Evolutionary conservation across 2,329 filamentous ascomycete species (phyloP), one percentile per base, ranked within the genome.

Genomic region (Ceratocystis papillata): DNA sequence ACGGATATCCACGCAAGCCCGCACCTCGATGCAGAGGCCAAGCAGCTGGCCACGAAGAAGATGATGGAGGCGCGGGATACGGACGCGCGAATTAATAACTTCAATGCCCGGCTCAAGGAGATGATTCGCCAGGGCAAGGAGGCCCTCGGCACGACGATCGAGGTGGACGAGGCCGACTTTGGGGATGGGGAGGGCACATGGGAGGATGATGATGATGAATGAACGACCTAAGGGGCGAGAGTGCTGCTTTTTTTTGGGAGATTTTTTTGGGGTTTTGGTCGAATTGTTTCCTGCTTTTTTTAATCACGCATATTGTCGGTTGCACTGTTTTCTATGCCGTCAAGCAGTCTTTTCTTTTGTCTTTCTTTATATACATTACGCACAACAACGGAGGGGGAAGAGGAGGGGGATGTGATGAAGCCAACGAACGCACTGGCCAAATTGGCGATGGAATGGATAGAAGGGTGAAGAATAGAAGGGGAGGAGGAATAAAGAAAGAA

Each of bases 91-190:
- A 87, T 97, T 70, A 85, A 85, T 62, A 83, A 87, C 30, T 85
- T 97, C 75, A 95, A 94, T 73, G 81, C 84, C 61, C 85, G 88
- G 71, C 78, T 97, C 61, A 84, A 88, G 72, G 88, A 87, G 44
- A 90, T 99, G 88, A 95, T 99, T 65, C 81, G 86, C 1, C 87
- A 97, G 75, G 94, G 92, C 0, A 87, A 87, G 71, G 88, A 94
- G 74, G 94, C 94, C 1, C 76, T 99, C 20, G 92, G 87, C 1
- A 88, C 88, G 22, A 87, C 79, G 50, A 79, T 89, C 62, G 85
- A 89, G 72, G 80, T 90, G 55, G 81, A 83, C 48, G 76, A 77
- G 30, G 73, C 76, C 46, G 77, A 73, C 20, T 79, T 78, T 76
- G 77, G 79, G 63, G 79, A 77, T 55, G 62, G 20, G 22, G 53